phyloP scores from a whole-genome alignment of 2,329 filamentous ascomycete genomes.

The Aspergillus alliaceus region DNA sequence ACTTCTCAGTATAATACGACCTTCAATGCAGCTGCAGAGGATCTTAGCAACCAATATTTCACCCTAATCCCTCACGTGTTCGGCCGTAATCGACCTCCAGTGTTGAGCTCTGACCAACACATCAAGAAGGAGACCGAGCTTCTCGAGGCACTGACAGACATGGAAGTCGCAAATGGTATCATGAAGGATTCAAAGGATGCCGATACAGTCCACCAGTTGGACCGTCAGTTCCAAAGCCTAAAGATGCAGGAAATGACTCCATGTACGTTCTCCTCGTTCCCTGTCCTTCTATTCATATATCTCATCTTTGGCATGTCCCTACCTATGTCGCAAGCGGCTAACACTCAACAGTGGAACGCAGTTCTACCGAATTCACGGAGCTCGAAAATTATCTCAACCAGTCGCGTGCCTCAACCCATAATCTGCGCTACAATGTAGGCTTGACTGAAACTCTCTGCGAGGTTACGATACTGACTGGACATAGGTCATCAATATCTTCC shows the following conservation, averaged over 20 bases:
- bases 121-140: conserved; percentile 78
- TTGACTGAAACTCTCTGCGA: neutral
- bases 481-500: conserved; percentile 72
- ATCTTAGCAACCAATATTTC: conserved; percentile 76
- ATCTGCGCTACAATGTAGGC: conserved; percentile 18
- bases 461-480: neutral
- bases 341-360: conserved; percentile 49
- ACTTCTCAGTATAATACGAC: conserved; percentile 42
- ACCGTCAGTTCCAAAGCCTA: conserved; percentile 70
- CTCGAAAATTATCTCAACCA: conserved; percentile 67
- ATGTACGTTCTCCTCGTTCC: conserved; percentile 27
- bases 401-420: conserved; percentile 68
- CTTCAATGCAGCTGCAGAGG: conserved; percentile 51
- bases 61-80: conserved; percentile 80
- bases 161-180: conserved; percentile 78
- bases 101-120: conserved; percentile 57
- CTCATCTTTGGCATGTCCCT: no score
- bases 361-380: conserved; percentile 62
- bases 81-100: conserved; percentile 69
- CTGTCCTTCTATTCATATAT: neutral
- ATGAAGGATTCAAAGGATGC: conserved; percentile 66
- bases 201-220: conserved; percentile 62
- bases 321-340: conserved; percentile 4
- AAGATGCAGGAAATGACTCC: conserved; percentile 75
- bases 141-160: conserved; percentile 77